These are phyloP conservation scores for Cladosporium austrohemisphaericum DNA, from an alignment of 2,329 filamentous ascomycete genomes.

Conservation along the genomic window DNA sequence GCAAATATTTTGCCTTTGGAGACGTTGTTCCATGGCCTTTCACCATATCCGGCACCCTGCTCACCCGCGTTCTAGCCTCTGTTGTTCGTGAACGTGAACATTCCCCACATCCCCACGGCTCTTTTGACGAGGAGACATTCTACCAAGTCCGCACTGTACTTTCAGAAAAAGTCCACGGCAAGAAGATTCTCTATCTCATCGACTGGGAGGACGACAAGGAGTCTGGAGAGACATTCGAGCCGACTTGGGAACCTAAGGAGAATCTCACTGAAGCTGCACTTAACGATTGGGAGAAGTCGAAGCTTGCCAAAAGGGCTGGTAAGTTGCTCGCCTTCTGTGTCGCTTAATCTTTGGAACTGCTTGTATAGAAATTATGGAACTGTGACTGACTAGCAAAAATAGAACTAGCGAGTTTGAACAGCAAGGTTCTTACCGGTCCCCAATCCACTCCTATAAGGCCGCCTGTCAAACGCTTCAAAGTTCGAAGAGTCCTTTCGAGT, in stretches of 20 bases:
- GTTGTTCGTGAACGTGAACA: neutral
- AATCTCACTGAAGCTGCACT: conserved; percentile 36
- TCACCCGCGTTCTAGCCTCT: conserved; percentile 1
- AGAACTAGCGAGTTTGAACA: neutral
- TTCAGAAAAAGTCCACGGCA: conserved; percentile 21
- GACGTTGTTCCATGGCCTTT: neutral
- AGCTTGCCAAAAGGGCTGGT: conserved; percentile 16
- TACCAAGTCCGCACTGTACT: conserved; percentile 32
- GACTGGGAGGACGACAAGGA: conserved; percentile 55
- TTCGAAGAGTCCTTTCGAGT: conserved; percentile 1
- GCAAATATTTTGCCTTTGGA: too few species aligned
- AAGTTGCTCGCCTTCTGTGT: neutral
- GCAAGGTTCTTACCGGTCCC: neutral
- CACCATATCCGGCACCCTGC: neutral
- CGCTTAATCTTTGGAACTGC: neutral
- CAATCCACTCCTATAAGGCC: neutral
- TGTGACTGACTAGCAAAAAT: neutral
- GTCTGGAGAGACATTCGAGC: conserved; percentile 47
- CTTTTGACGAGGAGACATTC: conserved; percentile 24
- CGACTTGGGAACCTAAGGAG: conserved; percentile 50
- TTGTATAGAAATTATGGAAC: neutral
- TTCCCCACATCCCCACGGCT: conserved; percentile 26
- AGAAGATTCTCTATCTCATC: conserved; percentile 46
- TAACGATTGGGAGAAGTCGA: conserved; percentile 34
- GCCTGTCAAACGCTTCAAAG: neutral